Percentiles rank a stretch among this genome's conserved stretches.
phyloP scores from a whole-genome alignment of 129 eudicot species.

The Arctium minus region DNA sequence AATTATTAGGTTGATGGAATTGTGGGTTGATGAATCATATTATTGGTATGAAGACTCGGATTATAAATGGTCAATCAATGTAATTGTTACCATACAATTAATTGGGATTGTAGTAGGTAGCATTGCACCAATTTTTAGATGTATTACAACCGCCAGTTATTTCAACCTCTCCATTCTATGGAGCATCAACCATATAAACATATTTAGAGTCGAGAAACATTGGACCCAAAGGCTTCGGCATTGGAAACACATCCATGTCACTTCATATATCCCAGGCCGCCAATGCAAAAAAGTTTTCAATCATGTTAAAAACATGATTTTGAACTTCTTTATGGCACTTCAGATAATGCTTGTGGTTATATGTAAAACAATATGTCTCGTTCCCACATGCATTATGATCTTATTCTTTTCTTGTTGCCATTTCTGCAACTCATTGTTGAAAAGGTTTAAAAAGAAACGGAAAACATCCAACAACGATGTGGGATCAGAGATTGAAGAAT shows the following conservation, averaged over 20 bases:
- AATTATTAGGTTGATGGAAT: not conserved
- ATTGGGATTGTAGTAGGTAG: no score
- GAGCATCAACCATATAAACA: no score
- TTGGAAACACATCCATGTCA: conserved; percentile 12
- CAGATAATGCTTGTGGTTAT: conserved; percentile 9
- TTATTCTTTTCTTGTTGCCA: not conserved
- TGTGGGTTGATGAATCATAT: not conserved
- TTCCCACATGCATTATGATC: not conserved
- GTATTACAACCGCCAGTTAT: no score
- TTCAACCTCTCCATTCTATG: no score
- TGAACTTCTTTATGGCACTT: not conserved
- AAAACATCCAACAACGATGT: not conserved
- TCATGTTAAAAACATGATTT: not conserved
- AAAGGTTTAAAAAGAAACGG: not conserved
- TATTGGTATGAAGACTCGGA: no score
- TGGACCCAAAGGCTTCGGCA: conserved; percentile 22
- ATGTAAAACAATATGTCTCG: conserved; percentile 1
- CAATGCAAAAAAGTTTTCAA: conserved; percentile 7
- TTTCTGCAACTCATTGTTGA: not conserved
- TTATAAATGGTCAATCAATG: no score
- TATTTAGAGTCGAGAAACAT: conserved; percentile 5
- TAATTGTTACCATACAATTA: no score
- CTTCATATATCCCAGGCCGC: not conserved
- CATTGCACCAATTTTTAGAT: no score
- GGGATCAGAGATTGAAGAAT: not conserved